These are phyloP conservation scores for Gryganskiella cystojenkinii DNA, from an alignment of 192 early-diverging fungal genomes.

Conservation along the genomic window DNA sequence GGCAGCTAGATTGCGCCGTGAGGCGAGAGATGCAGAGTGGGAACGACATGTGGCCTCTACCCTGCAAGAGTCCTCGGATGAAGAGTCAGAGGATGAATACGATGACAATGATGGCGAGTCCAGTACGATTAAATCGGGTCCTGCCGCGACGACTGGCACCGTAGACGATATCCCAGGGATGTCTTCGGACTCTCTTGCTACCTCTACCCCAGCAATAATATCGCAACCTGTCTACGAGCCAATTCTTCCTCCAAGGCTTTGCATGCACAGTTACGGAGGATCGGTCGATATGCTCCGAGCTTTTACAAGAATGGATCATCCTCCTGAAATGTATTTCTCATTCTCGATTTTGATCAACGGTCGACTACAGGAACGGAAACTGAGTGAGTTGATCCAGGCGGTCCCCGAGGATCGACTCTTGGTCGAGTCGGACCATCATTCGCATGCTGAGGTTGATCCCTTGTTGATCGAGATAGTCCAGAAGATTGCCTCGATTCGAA, in stretches of 20 bases:
- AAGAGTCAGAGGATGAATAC: conserved; percentile 49
- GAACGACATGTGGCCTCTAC: conserved; percentile 49
- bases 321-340: conserved; percentile 73
- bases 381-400: conserved; percentile 69
- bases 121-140: background rate
- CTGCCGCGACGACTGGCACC: background rate
- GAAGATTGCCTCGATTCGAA: conserved; percentile 67
- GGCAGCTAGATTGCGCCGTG: conserved; percentile 26
- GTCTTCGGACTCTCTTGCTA: conserved; percentile 12
- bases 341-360: conserved; percentile 85
- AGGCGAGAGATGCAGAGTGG: conserved; percentile 42
- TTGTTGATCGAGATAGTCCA: conserved; percentile 63
- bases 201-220: background rate
- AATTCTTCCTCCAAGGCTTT: conserved; percentile 74
- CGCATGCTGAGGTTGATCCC: conserved; percentile 60
- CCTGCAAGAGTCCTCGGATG: conserved; percentile 46
- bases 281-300: conserved; percentile 74
- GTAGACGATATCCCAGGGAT: too few species aligned
- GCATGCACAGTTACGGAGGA: conserved; percentile 89
- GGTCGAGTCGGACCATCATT: conserved; percentile 86
- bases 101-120: conserved; percentile 26
- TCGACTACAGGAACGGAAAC: conserved; percentile 62
- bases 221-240: conserved; percentile 10
- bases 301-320: conserved; percentile 53
- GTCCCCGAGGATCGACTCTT: conserved; percentile 84